Percentiles rank a stretch among this genome's conserved stretches.
Conservation (phyloP, 331 rosid species). For the Malus hybrid region DNA sequence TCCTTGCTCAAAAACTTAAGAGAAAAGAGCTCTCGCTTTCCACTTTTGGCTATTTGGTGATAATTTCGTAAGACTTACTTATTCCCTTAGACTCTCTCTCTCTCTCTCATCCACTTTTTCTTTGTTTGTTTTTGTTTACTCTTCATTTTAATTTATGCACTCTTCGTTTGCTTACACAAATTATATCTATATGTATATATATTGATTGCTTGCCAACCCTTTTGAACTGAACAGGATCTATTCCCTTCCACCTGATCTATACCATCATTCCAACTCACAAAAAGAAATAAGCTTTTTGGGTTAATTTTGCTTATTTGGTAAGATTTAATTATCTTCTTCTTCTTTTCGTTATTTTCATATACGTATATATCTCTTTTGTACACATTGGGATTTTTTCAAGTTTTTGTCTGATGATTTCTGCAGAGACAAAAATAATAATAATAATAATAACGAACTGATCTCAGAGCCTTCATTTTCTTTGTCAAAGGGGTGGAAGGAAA, state of each 20-base stretch:
- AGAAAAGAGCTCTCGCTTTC: neutral
- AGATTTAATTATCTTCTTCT: neutral
- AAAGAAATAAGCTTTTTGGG: neutral
- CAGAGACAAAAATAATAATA: too few species aligned
- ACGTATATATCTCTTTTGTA: neutral
- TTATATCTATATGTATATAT: neutral
- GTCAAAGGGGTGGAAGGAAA: neutral
- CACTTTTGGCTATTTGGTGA: neutral
- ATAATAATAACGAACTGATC: too few species aligned
- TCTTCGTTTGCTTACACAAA: neutral
- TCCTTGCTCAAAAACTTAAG: neutral
- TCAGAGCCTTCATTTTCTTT: neutral
- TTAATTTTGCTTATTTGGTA: slow-evolving; percentile 18
- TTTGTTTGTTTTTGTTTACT: neutral
- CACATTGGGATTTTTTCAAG: neutral
- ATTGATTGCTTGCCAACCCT: neutral
- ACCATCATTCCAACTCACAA: neutral
- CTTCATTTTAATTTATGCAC: neutral
- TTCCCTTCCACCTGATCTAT: neutral
- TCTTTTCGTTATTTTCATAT: neutral
- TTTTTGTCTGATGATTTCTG: neutral
- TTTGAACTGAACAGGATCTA: neutral
- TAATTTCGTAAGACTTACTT: neutral
- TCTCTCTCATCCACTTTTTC: too few species aligned
- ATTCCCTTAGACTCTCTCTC: neutral